phyloP scores from a whole-genome alignment of 495 filamentous ascomycete species.

The Lepraria neglecta region DNA sequence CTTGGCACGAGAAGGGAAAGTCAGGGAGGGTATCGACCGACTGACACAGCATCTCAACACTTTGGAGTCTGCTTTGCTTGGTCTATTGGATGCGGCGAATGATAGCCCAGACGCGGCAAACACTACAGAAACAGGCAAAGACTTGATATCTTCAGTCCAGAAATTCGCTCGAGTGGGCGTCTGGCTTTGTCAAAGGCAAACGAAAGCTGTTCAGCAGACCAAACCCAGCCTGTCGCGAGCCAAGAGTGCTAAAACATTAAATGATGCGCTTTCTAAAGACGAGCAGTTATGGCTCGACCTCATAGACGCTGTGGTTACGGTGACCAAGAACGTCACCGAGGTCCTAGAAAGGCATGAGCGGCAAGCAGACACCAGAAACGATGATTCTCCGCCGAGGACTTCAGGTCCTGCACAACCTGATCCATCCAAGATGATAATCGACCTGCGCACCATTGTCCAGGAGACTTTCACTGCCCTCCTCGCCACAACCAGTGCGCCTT shows the following conservation, averaged over 20 bases:
- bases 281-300: slow-evolving; percentile 88
- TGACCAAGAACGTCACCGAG: slow-evolving; percentile 57
- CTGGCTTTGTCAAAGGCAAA: slow-evolving; percentile 93
- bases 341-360: slow-evolving; percentile 30
- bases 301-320: slow-evolving; percentile 74
- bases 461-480: slow-evolving; percentile 85
- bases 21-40: slow-evolving; percentile 74
- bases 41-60: slow-evolving; percentile 71
- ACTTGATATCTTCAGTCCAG: slow-evolving; percentile 67
- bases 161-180: slow-evolving; percentile 88
- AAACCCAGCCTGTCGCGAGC: slow-evolving; percentile 30
- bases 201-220: slow-evolving; percentile 49
- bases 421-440: slow-evolving; percentile 46
- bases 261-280: slow-evolving; percentile 63
- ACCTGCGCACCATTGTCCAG: slow-evolving; percentile 75
- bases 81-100: slow-evolving; percentile 54
- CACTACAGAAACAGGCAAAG: slow-evolving; percentile 47
- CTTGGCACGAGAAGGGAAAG: slow-evolving; percentile 82
- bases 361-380: neutral
- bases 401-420: neutral
- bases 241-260: slow-evolving; percentile 43
- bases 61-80: slow-evolving; percentile 70
- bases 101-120: slow-evolving; percentile 50
- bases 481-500: slow-evolving; percentile 49
- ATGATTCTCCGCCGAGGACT: neutral